Percentiles rank a stretch among this genome's conserved stretches.
These are phyloP conservation scores for Cytospora mali DNA, from an alignment of 2,329 filamentous ascomycete genomes.

Conservation along the genomic window DNA sequence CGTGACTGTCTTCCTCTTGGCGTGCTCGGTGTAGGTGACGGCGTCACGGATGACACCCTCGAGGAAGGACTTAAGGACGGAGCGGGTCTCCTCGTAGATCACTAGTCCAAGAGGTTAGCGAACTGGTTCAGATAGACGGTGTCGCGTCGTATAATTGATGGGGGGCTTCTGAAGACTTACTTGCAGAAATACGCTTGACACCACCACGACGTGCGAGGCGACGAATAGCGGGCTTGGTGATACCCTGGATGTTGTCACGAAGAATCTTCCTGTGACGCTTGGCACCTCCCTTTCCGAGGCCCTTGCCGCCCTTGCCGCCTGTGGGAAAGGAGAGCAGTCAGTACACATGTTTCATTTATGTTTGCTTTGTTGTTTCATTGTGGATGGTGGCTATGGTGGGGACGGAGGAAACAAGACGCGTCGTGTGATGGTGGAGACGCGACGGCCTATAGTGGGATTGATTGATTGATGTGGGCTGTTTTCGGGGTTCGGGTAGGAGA, in stretches of 20 bases:
- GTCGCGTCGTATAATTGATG: too few species aligned
- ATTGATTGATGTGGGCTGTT: too few species aligned
- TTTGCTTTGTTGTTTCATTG: neutral
- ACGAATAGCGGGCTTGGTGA: conserved; percentile 97
- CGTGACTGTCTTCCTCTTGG: conserved; percentile 80
- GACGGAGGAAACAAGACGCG: neutral
- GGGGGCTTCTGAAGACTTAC: too few species aligned
- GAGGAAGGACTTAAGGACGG: conserved; percentile 83
- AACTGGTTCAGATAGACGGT: neutral
- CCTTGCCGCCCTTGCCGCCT: conserved; percentile 97
- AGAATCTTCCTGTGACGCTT: conserved; percentile 99
- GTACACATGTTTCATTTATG: neutral
- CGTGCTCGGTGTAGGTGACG: conserved; percentile 81
- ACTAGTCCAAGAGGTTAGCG: conserved; percentile 45
- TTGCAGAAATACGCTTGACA: conserved; percentile 99
- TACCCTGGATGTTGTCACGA: conserved; percentile 99
- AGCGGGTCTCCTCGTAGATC: conserved; percentile 84
- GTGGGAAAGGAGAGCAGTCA: conserved; percentile 31
- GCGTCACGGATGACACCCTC: conserved; percentile 79
- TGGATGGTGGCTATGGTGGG: too few species aligned
- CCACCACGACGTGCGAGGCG: conserved; percentile 98
- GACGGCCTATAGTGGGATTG: neutral
- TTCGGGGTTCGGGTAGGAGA: too few species aligned
- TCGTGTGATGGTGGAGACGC: neutral
- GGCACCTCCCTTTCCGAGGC: conserved; percentile 95